Percentiles rank a stretch among this genome's conserved stretches.
Conservation (phyloP, 306 rosid genomes). For the Lathyrus sativus region DNA sequence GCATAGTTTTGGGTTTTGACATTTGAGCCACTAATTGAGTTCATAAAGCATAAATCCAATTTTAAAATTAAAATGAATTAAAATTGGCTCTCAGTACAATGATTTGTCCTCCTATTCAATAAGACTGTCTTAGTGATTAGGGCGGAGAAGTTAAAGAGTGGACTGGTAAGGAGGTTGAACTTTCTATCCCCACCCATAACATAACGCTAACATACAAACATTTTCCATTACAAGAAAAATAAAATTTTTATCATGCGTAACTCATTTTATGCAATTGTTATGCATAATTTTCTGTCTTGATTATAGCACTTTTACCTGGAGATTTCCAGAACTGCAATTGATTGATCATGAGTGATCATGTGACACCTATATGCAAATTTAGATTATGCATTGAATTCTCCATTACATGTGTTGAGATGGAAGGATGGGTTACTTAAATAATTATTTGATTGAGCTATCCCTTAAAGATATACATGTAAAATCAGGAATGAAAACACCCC, state of each 20-base stretch:
- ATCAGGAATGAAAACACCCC: slow-evolving; percentile 28
- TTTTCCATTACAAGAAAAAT: neutral
- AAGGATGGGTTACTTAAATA: slow-evolving; percentile 14
- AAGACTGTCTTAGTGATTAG: neutral
- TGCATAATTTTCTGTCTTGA: slow-evolving; percentile 17
- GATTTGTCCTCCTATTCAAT: neutral
- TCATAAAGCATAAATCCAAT: slow-evolving; percentile 25
- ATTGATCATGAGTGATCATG: slow-evolving; percentile 20
- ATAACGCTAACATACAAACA: neutral
- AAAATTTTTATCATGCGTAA: neutral
- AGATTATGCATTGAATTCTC: slow-evolving; percentile 29
- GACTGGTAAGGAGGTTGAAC: neutral
- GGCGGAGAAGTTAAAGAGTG: neutral
- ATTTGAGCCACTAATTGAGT: slow-evolving; percentile 19
- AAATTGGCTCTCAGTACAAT: slow-evolving; percentile 5
- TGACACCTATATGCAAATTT: slow-evolving; percentile 30
- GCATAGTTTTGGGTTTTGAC: neutral
- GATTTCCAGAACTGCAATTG: slow-evolving; percentile 23
- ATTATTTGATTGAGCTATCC: slow-evolving; percentile 25
- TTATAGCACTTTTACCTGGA: neutral
- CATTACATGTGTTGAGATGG: slow-evolving; percentile 13
- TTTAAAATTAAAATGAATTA: slow-evolving; percentile 10
- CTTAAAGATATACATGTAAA: slow-evolving; percentile 20
- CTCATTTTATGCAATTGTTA: neutral
- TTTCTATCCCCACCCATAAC: neutral